These are phyloP conservation scores for Talaromyces sp. DNA, from an alignment of 2,329 filamentous ascomycete species.

Conservation along the genomic window DNA sequence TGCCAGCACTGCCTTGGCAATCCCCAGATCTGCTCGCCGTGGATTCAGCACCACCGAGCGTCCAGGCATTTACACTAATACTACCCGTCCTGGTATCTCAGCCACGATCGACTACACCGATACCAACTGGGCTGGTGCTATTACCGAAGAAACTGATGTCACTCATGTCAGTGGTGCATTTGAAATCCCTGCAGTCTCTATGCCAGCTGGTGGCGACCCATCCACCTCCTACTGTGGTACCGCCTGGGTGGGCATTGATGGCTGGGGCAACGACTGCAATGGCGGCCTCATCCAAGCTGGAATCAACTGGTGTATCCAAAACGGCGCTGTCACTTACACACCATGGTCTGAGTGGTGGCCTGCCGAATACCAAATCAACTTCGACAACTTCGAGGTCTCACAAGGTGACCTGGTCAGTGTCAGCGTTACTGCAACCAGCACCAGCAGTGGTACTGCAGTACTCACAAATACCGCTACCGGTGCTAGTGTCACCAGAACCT, in stretches of 20 bases:
- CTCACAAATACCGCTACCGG: slow-evolving; percentile 9
- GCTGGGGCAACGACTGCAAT: slow-evolving; percentile 12
- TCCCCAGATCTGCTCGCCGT: background rate
- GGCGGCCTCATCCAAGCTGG: slow-evolving; percentile 18
- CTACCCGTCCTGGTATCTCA: slow-evolving; percentile 3
- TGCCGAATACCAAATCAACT: slow-evolving; percentile 11
- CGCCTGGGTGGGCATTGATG: slow-evolving; percentile 20
- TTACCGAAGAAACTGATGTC: slow-evolving; percentile 15
- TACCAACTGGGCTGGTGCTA: slow-evolving; percentile 17
- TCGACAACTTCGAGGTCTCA: slow-evolving; percentile 14
- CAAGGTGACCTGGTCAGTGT: slow-evolving; percentile 15
- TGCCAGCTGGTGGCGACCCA: slow-evolving; percentile 14
- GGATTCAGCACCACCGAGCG: slow-evolving; percentile 7
- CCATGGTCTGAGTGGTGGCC: slow-evolving; percentile 19
- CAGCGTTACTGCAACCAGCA: slow-evolving; percentile 15
- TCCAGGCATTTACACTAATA: slow-evolving; percentile 13
- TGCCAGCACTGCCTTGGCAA: slow-evolving; percentile 6
- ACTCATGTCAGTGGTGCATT: slow-evolving; percentile 15
- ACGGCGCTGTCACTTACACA: slow-evolving; percentile 4
- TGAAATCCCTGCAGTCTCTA: slow-evolving; percentile 5
- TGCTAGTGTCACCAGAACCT: slow-evolving; percentile 8
- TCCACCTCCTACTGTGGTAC: slow-evolving; percentile 14
- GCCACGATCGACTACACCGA: slow-evolving; percentile 12
- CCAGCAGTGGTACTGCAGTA: slow-evolving; percentile 13
- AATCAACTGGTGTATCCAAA: slow-evolving; percentile 17